These are phyloP conservation scores for Lasiodiplodia theobromae DNA, from an alignment of 2,329 filamentous ascomycete species.

Conservation along the genomic window DNA sequence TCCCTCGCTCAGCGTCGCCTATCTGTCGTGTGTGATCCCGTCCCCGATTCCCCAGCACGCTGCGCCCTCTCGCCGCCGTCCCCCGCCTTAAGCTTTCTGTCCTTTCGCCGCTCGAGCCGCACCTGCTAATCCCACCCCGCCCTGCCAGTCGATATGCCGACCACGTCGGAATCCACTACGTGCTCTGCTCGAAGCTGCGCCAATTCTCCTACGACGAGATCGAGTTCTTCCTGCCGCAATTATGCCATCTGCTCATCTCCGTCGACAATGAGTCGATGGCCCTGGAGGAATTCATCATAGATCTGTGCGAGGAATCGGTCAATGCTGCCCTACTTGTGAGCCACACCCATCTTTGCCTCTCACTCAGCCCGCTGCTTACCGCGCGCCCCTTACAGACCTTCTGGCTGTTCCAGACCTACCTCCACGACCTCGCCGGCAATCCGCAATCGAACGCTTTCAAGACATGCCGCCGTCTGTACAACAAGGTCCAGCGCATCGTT, in stretches of 20 bases:
- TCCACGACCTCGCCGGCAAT: conserved; percentile 78
- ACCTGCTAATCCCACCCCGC: conserved; percentile 30
- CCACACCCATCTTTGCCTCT: not conserved
- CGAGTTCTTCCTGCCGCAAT: conserved; percentile 84
- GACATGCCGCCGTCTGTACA: conserved; percentile 83
- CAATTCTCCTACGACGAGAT: conserved; percentile 91
- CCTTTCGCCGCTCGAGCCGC: not conserved
- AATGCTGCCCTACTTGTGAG: conserved; percentile 80
- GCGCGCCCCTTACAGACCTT: conserved; percentile 68
- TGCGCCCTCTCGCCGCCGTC: conserved; percentile 29
- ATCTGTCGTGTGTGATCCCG: conserved; percentile 74
- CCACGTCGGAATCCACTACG: conserved; percentile 89
- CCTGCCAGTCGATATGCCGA: conserved; percentile 78
- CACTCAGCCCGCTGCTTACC: not conserved
- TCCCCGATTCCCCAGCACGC: conserved; percentile 28
- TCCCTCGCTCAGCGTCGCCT: conserved; percentile 86
- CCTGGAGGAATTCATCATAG: conserved; percentile 84
- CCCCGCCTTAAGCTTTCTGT: conserved; percentile 31
- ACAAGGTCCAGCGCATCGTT: conserved; percentile 87
- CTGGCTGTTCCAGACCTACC: conserved; percentile 88
- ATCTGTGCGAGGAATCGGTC: conserved; percentile 86
- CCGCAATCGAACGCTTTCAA: conserved; percentile 80
- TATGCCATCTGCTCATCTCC: conserved; percentile 87
- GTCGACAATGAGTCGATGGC: conserved; percentile 93
- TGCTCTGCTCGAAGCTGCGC: conserved; percentile 85